A percentile compares a stretch with the other conserved stretches of the same genome.
phyloP scores from a whole-genome alignment of 306 rosid genomes.

The Ochetophila trinervis region DNA sequence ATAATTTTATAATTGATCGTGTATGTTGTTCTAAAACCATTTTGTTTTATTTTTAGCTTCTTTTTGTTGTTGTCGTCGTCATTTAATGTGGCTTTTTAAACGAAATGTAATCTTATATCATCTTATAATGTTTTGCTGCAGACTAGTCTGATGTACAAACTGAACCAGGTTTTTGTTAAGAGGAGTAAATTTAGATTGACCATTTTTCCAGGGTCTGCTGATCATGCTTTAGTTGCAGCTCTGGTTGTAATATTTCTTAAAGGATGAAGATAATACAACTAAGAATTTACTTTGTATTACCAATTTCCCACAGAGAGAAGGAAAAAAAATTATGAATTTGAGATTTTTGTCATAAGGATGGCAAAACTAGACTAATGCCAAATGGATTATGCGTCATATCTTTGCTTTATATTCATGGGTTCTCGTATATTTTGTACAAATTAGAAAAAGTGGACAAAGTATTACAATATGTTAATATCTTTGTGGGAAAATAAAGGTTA shows the following conservation, averaged over 20 bases:
- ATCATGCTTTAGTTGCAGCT: constrained; percentile 48
- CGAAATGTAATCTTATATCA: background rate
- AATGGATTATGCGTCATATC: no score
- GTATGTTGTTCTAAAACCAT: background rate
- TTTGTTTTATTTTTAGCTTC: background rate
- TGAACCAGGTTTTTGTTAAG: constrained; percentile 50
- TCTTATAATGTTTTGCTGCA: constrained; percentile 36
- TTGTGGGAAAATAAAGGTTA: no score
- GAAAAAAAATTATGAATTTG: no score
- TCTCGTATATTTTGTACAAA: no score
- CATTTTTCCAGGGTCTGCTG: constrained; percentile 52
- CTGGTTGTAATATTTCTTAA: constrained; percentile 64
- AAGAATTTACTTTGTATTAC: no score
- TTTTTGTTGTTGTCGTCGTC: background rate
- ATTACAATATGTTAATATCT: no score
- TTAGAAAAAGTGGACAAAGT: no score
- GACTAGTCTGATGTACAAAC: constrained; percentile 86
- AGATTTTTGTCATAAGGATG: no score
- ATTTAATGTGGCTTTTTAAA: background rate
- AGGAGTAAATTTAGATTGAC: constrained; percentile 70
- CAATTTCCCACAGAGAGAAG: no score
- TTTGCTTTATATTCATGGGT: no score
- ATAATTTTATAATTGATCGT: background rate
- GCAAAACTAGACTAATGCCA: no score
- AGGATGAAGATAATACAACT: constrained; percentile 33